Percentiles rank a stretch among this genome's conserved stretches.
phyloP scores from a whole-genome alignment of 352 stramenopile genomes.

The Globisporangium lucens region DNA sequence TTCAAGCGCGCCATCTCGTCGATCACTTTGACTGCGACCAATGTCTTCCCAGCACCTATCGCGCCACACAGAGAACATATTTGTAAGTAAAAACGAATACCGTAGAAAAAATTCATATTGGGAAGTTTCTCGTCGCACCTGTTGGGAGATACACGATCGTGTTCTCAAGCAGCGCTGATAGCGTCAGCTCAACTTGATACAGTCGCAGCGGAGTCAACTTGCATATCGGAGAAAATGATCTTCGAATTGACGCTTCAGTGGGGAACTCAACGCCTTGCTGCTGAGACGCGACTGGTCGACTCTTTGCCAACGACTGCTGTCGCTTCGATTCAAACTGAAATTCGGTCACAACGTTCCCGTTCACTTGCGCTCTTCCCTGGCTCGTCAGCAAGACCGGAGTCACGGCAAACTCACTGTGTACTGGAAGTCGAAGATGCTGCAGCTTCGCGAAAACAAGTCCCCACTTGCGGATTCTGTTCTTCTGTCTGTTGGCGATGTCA shows the following conservation, averaged over 20 bases:
- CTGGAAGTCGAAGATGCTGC: conserved; percentile 24
- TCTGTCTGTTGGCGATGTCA: not conserved
- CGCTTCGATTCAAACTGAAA: conserved; percentile 5
- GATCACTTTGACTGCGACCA: conserved; percentile 73
- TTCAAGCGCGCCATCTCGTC: conserved; percentile 65
- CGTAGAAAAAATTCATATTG: not conserved
- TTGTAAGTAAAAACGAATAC: not conserved
- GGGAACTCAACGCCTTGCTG: conserved; percentile 18
- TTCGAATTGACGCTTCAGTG: conserved; percentile 30
- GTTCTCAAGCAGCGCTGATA: conserved; percentile 73
- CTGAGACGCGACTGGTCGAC: not conserved
- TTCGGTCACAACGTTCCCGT: not conserved
- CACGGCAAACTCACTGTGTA: conserved; percentile 23
- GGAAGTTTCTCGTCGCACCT: conserved; percentile 17
- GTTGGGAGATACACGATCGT: conserved; percentile 80
- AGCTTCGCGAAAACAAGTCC: conserved; percentile 30
- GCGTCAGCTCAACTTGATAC: conserved; percentile 68
- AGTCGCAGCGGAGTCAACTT: conserved; percentile 50
- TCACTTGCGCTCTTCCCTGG: not conserved
- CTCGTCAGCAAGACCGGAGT: conserved; percentile 1
- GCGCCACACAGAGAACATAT: not conserved
- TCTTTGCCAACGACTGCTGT: not conserved
- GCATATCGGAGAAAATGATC: conserved; percentile 24
- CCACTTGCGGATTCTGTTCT: conserved; percentile 30
- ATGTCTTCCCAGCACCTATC: conserved; percentile 62